phyloP scores from a whole-genome alignment of 306 rosid genomes.

The Delonix regia region DNA sequence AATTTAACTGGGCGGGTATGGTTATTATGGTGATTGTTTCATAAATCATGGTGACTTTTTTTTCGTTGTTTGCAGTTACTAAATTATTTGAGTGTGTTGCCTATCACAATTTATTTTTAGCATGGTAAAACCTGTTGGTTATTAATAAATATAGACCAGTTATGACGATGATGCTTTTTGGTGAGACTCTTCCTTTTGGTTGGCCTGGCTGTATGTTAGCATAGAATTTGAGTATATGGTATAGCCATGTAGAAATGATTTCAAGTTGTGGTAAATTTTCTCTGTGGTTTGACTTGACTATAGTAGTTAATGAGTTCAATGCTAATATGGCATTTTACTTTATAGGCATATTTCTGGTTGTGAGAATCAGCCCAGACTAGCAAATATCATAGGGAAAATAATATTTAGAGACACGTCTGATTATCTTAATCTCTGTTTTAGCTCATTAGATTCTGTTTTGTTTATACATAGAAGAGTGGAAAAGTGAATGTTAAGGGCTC shows the following conservation, averaged over 20 bases:
- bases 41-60: background rate
- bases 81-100: background rate
- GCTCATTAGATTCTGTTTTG: conserved; percentile 21
- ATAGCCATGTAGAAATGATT: background rate
- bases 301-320: background rate
- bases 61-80: background rate
- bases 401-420: background rate
- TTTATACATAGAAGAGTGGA: background rate
- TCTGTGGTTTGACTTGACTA: background rate
- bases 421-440: conserved; percentile 7
- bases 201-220: background rate
- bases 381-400: background rate
- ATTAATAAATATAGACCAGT: background rate
- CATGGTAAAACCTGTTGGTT: background rate
- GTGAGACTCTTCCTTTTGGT: conserved; percentile 4
- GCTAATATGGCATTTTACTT: background rate
- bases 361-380: background rate
- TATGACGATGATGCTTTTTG: background rate
- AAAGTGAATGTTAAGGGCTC: conserved; percentile 1
- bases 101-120: background rate
- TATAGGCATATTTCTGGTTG: background rate
- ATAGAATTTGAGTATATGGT: background rate
- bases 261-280: background rate
- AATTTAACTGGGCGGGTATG: conserved; percentile 2
- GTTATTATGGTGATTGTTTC: conserved; percentile 22